Percentiles rank a stretch among this genome's conserved stretches.
Evolutionary conservation across 306 rosid species (phyloP).

Genomic region (Vigna mungo): DNA sequence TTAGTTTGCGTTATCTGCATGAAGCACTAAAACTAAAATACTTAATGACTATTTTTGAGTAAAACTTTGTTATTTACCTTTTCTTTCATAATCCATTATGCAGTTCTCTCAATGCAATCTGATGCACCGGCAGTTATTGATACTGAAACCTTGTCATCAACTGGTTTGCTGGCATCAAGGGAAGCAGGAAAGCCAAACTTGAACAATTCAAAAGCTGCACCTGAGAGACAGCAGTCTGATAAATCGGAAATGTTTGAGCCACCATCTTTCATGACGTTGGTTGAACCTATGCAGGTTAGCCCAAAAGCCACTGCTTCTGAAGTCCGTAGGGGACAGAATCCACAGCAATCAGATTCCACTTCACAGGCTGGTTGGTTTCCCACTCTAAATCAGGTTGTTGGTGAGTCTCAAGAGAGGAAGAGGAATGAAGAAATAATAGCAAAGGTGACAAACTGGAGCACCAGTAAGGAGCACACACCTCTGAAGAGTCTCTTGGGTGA

Average conservation of each 20-base stretch:
- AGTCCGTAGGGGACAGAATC: slow-evolving; percentile 49
- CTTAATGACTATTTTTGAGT: background rate
- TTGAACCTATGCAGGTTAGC: slow-evolving; percentile 53
- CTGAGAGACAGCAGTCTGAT: slow-evolving; percentile 52
- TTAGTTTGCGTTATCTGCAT: slow-evolving; percentile 26
- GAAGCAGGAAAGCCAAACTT: slow-evolving; percentile 47
- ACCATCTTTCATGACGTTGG: slow-evolving; percentile 89
- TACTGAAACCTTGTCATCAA: slow-evolving; percentile 51
- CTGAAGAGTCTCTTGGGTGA: slow-evolving; percentile 85
- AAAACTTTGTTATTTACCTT: slow-evolving; percentile 27
- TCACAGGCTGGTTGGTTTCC: slow-evolving; percentile 87
- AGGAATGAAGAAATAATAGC: slow-evolving; percentile 82
- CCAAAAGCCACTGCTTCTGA: slow-evolving; percentile 53
- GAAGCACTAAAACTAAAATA: slow-evolving; percentile 6
- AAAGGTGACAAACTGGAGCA: slow-evolving; percentile 88
- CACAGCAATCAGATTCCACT: slow-evolving; percentile 45
- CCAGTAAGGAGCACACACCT: slow-evolving; percentile 75
- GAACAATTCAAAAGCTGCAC: slow-evolving; percentile 44
- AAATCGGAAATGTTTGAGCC: slow-evolving; percentile 72
- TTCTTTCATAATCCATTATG: slow-evolving; percentile 41
- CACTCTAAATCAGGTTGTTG: slow-evolving; percentile 60
- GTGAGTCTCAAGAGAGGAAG: slow-evolving; percentile 73
- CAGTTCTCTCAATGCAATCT: slow-evolving; percentile 82
- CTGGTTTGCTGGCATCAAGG: slow-evolving; percentile 38
- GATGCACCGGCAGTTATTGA: slow-evolving; percentile 60